Percentiles rank a stretch among this genome's conserved stretches.
Conservation (phyloP, 805 yeast genomes). For the Ogataea pilisensis region DNA sequence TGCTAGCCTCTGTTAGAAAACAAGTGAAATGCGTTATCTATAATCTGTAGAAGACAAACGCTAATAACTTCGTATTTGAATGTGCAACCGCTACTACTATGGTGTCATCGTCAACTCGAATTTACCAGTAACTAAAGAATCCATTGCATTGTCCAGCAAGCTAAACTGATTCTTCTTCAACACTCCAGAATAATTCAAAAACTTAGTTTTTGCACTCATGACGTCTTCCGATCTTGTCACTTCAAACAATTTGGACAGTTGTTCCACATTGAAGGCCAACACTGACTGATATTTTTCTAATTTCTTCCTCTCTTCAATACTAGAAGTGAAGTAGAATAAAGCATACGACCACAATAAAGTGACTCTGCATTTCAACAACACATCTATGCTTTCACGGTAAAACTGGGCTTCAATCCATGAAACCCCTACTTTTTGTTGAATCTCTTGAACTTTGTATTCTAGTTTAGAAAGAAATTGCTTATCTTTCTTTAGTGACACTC, state of each 20-base stretch:
- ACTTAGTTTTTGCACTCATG: constrained; percentile 21
- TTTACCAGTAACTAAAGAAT: constrained; percentile 13
- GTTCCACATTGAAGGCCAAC: constrained; percentile 27
- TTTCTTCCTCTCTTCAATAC: constrained; percentile 47
- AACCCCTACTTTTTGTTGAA: constrained; percentile 60
- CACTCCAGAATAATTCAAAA: constrained; percentile 21
- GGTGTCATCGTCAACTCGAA: too few relatives aligned
- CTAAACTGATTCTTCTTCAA: constrained; percentile 17
- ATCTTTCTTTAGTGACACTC: constrained; percentile 72
- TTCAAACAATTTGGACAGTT: constrained; percentile 32
- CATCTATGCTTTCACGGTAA: constrained; percentile 65
- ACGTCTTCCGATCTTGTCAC: constrained; percentile 27
- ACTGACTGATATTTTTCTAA: constrained; percentile 44
- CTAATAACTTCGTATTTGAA: too few relatives aligned
- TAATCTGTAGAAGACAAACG: too few relatives aligned
- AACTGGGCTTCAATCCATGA: constrained; percentile 91
- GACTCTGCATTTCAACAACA: constrained; percentile 63
- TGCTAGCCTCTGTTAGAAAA: too few relatives aligned
- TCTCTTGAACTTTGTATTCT: constrained; percentile 54
- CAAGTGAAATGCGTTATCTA: too few relatives aligned
- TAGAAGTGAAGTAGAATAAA: constrained; percentile 61
- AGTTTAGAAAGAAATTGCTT: constrained; percentile 56
- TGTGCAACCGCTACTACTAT: too few relatives aligned
- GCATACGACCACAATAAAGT: constrained; percentile 90
- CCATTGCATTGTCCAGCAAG: constrained; percentile 23